A percentile compares a stretch with the other conserved stretches of the same genome.
These are phyloP conservation scores for Thelephora ganbajun DNA, from an alignment of 768 basidiomycete species.

Conservation along the genomic window DNA sequence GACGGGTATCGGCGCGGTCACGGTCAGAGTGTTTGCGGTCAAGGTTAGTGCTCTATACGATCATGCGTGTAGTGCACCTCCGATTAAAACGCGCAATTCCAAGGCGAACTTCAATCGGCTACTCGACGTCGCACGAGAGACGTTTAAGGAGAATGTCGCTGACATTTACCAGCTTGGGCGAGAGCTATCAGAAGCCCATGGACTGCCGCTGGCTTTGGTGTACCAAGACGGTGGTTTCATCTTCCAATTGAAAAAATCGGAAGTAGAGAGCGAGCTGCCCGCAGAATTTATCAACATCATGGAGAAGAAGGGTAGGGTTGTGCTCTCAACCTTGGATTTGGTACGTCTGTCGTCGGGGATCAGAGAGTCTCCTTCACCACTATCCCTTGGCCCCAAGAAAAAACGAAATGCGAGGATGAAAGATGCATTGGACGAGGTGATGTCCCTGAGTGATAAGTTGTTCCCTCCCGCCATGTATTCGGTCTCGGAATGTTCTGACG, in stretches of 20 bases:
- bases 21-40: conserved; percentile 81
- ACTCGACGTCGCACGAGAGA: conserved; percentile 90
- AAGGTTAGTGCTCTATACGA: conserved; percentile 26
- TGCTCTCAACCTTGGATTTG: conserved; percentile 72
- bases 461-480: conserved; percentile 5
- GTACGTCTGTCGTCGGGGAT: conserved; percentile 26
- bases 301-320: conserved; percentile 53
- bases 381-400: conserved; percentile 31
- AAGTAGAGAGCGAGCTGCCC: conserved; percentile 50
- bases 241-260: conserved; percentile 53
- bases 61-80: not conserved
- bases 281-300: conserved; percentile 56
- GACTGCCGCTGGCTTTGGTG: conserved; percentile 47
- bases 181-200: conserved; percentile 44
- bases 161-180: conserved; percentile 68
- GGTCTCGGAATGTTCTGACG: not conserved
- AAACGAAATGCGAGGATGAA: conserved; percentile 83
- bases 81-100: not conserved
- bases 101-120: conserved; percentile 69
- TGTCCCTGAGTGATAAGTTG: conserved; percentile 74
- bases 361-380: not conserved
- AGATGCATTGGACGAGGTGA: conserved; percentile 80
- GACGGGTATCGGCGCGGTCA: conserved; percentile 63
- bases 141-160: conserved; percentile 83
- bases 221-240: conserved; percentile 69